A percentile compares a stretch with the other conserved stretches of the same genome.
Conservation (phyloP, 2,329 filamentous ascomycete genomes). For the Colletotrichum camelliae region DNA sequence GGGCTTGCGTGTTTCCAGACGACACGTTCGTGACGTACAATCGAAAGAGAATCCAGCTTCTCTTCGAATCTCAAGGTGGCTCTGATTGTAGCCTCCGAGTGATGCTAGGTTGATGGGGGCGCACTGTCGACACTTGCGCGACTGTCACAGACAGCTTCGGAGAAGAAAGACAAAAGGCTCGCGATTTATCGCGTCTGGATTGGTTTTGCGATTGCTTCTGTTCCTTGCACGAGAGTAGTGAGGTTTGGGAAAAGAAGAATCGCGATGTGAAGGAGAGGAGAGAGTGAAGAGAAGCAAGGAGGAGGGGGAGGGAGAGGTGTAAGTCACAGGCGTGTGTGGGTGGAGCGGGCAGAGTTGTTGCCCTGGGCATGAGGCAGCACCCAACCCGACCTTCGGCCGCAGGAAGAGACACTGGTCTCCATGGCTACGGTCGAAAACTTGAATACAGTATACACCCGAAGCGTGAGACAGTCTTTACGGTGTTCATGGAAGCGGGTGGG, state of each 20-base stretch:
- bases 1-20: too few species aligned
- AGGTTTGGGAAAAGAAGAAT: not conserved
- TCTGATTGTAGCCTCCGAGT: not conserved
- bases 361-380: not conserved
- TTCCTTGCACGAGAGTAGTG: not conserved
- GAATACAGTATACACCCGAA: not conserved
- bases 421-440: not conserved
- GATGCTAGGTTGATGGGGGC: not conserved
- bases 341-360: not conserved
- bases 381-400: not conserved
- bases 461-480: rapidly evolving
- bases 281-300: not conserved
- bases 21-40: too few species aligned
- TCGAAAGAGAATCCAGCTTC: not conserved
- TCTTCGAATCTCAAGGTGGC: rapidly evolving
- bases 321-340: not conserved
- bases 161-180: not conserved
- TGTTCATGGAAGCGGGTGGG: not conserved
- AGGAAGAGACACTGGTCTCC: not conserved
- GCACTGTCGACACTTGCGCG: rapidly evolving
- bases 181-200: not conserved
- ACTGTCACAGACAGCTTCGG: not conserved
- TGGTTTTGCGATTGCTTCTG: not conserved
- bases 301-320: not conserved
- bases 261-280: not conserved